These are phyloP conservation scores for Gaertneriomyces sp. DNA, from an alignment of 192 early-diverging fungal genomes.

Conservation along the genomic window DNA sequence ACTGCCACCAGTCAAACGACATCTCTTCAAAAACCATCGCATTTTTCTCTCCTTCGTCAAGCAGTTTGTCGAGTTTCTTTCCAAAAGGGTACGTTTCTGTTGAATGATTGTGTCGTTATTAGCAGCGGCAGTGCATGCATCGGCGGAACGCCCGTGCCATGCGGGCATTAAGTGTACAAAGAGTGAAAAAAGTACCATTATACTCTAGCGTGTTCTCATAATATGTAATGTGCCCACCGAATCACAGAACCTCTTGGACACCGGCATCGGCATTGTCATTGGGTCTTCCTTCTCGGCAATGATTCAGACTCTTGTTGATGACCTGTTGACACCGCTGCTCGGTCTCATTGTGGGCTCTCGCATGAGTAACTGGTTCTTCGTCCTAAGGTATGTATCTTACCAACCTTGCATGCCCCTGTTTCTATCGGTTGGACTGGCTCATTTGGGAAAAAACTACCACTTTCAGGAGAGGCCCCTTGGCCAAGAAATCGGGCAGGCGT, in stretches of 20 bases:
- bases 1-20: neutral
- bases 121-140: no score
- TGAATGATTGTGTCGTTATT: no score
- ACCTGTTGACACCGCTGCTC: slow-evolving; percentile 19
- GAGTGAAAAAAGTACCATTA: neutral
- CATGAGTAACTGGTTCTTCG: slow-evolving; percentile 20
- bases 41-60: slow-evolving; percentile 2
- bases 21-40: no score
- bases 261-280: slow-evolving; percentile 29
- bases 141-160: neutral
- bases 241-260: slow-evolving; percentile 21
- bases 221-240: neutral
- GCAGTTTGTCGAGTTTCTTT: slow-evolving; percentile 4
- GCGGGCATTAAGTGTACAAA: neutral
- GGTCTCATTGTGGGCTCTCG: slow-evolving; percentile 20
- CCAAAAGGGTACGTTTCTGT: slow-evolving; percentile 6
- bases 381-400: neutral
- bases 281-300: slow-evolving; percentile 19
- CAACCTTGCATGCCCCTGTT: no score
- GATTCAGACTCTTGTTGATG: slow-evolving; percentile 23
- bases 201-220: no score
- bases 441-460: no score
- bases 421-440: no score
- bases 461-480: no score
- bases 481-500: neutral